Base-by-base conservation (phyloP, 257 asterid genomes). In the Rauvolfia tetraphylla region DNA sequence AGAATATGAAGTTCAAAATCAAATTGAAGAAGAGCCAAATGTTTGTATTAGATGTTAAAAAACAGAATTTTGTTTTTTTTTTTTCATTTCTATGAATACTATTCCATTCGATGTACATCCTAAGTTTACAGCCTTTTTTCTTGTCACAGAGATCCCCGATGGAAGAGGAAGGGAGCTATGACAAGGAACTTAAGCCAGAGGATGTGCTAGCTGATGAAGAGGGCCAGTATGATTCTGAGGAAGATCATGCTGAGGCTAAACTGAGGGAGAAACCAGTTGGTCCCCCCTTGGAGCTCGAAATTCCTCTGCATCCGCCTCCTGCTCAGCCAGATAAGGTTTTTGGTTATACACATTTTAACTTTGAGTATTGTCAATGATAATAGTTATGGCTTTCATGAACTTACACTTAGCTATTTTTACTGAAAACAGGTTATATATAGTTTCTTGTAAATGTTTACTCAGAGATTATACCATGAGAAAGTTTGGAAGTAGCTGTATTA, bases 201-300 rank as follows among this genome's bases (percentile, higher is more conserved):
- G 99, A 95, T 85, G 87, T 93, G 82, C 67, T 95, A 75, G 91
- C 93, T 76, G 97, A 93, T 85, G 99, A 95, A 80, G 92, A 93
- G 81, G 97, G 89, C 51, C 90, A 85, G 0, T 90, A 93, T 76
- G 88, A 87, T 80, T 93, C 97, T n/a, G 99, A 93, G 82, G 99
- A 91, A 80, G 99, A 90, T 73, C 94, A 85, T 20, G 72, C 75
- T 78, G 97, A 91, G 72, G 80, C 87, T 78, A 95, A 86, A 81
- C 53, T 53, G 38, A 95, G 89, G 90, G 99, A 95, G 80, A 95
- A 88, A 80, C 99, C 97, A 5, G 84, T 81, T 73, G 99, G 99
- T 5, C 99, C 99, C 44, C 96, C 98, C 49, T 70, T 95, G 79
- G 99, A 95, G 88, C 87, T 95, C 81, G 99, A 90, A 88, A 85